Conservation (phyloP, 495 filamentous ascomycete genomes). For the Aspergillus olivimuriae region DNA sequence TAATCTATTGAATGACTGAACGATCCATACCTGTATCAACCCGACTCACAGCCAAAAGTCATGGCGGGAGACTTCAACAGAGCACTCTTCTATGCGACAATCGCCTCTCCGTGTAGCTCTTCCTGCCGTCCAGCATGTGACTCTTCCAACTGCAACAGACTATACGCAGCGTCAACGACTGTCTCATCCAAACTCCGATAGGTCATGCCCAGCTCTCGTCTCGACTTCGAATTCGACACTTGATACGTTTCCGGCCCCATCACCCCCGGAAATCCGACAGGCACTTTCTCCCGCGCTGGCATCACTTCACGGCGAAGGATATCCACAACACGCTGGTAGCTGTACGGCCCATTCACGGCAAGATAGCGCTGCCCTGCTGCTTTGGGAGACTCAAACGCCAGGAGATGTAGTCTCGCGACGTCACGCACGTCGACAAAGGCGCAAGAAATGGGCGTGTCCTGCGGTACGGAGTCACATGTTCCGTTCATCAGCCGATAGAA, state of each 20-base stretch:
- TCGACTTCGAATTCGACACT: conserved; percentile 35
- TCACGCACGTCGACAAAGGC: conserved; percentile 39
- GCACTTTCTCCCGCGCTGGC: conserved; percentile 19
- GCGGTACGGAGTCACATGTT: too few species aligned
- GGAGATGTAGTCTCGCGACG: conserved; percentile 36
- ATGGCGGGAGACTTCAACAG: too few species aligned
- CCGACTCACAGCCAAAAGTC: too few species aligned
- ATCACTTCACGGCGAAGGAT: conserved; percentile 29
- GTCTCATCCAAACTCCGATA: conserved; percentile 36
- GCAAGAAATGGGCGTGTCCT: conserved; percentile 21
- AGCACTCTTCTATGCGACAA: too few species aligned
- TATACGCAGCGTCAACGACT: conserved; percentile 13
- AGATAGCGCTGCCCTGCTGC: conserved; percentile 33
- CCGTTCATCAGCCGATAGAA: conserved; percentile 22
- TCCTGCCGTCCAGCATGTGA: too few species aligned
- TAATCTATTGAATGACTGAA: too few species aligned
- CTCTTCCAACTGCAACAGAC: not conserved
- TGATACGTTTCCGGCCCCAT: conserved; percentile 20
- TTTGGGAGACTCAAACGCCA: conserved; percentile 24
- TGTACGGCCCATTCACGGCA: conserved; percentile 30
- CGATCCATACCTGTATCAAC: too few species aligned
- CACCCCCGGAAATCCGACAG: conserved; percentile 16
- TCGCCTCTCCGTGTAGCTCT: too few species aligned
- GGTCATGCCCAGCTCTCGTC: conserved; percentile 29
- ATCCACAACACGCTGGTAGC: conserved; percentile 31